phyloP scores from a whole-genome alignment of 2,329 filamentous ascomycete genomes.

The Hortaea werneckii region DNA sequence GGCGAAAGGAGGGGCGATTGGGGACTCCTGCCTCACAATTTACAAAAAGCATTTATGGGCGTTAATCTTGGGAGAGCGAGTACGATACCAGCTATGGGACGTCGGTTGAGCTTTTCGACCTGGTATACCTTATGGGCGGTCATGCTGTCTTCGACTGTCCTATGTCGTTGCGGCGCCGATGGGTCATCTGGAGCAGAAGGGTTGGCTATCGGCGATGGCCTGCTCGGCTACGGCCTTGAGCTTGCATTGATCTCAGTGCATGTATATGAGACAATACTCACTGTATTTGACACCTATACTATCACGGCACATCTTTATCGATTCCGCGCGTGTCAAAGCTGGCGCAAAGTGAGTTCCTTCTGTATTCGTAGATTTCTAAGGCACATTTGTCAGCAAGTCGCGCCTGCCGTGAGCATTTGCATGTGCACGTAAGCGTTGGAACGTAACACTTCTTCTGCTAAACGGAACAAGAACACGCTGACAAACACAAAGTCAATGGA shows the following conservation, averaged over 20 bases:
- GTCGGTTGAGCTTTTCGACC: neutral
- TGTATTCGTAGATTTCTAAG: too few species aligned
- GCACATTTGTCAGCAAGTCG: too few species aligned
- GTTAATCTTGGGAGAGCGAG: neutral
- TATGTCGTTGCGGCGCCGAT: neutral
- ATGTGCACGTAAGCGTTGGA: too few species aligned
- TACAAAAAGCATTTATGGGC: neutral
- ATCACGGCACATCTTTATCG: neutral
- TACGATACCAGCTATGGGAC: neutral
- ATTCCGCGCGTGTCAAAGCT: too few species aligned
- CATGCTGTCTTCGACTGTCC: neutral
- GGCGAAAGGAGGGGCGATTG: neutral
- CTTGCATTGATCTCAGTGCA: neutral
- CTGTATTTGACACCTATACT: neutral
- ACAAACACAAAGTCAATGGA: too few species aligned
- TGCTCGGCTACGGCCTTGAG: conserved; percentile 7
- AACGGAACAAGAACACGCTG: too few species aligned
- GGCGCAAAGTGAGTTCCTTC: too few species aligned
- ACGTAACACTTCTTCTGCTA: too few species aligned
- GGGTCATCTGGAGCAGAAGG: neutral
- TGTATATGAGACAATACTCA: neutral
- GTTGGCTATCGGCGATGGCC: neutral
- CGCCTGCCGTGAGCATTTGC: too few species aligned
- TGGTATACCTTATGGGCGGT: neutral
- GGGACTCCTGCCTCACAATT: neutral